Evolutionary conservation across 192 early-diverging fungal species (phyloP).

Genomic region (Mortierella alpina): DNA sequence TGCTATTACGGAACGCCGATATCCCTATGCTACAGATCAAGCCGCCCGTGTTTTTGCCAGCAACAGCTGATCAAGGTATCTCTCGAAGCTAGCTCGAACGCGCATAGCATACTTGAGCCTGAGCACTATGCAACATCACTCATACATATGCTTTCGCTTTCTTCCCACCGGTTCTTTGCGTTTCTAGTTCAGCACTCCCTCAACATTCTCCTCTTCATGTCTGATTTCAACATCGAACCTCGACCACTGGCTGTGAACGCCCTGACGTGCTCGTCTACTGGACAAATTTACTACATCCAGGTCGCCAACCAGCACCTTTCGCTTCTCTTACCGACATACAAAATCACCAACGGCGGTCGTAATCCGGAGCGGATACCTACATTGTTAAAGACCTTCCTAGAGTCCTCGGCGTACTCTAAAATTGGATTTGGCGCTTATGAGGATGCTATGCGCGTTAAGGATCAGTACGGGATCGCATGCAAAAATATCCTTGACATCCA

Average conservation of each 20-base stretch:
- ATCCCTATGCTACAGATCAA: constrained; percentile 45
- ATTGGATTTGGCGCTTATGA: constrained; percentile 48
- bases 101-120: background rate
- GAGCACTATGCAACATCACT: background rate
- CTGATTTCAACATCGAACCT: constrained; percentile 48
- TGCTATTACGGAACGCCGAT: constrained; percentile 46
- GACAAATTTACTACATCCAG: constrained; percentile 47
- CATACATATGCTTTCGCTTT: background rate
- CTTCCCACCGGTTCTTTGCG: background rate
- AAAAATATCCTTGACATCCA: constrained; percentile 40
- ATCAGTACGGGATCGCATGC: constrained; percentile 41
- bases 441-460: constrained; percentile 28
- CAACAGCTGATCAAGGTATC: constrained; percentile 38
- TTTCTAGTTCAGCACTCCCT: constrained; percentile 41
- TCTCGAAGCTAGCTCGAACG: background rate
- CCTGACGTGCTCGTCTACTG: constrained; percentile 46
- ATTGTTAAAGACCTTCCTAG: constrained; percentile 42
- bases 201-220: constrained; percentile 47
- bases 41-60: constrained; percentile 40
- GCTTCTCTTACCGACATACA: constrained; percentile 39
- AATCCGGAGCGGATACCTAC: constrained; percentile 43
- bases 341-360: constrained; percentile 35
- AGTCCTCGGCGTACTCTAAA: constrained; percentile 32
- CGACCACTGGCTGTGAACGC: constrained; percentile 31
- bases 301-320: constrained; percentile 44